These are phyloP conservation scores for Penicillium rolfsii DNA, from an alignment of 2,329 filamentous ascomycete species.

Conservation along the genomic window DNA sequence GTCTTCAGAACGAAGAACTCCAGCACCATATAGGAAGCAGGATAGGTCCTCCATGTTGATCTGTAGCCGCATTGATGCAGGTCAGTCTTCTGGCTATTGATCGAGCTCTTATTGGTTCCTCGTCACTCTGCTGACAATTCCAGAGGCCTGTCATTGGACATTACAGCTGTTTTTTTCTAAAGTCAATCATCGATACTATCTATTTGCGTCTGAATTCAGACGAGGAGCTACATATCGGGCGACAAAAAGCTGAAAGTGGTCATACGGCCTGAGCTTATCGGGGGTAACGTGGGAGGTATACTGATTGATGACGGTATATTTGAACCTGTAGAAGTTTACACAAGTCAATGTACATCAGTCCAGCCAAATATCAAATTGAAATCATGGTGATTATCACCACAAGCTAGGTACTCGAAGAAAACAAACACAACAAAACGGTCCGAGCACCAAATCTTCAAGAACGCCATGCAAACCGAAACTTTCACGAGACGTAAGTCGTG, in stretches of 20 bases:
- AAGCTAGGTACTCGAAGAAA: not conserved
- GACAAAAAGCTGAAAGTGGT: not conserved
- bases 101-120: conserved; percentile 2
- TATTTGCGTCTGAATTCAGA: not conserved
- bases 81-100: not conserved
- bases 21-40: conserved; percentile 46
- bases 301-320: not conserved
- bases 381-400: not conserved
- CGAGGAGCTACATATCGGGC: not conserved
- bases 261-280: not conserved
- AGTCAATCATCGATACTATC: not conserved
- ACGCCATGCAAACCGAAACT: not conserved
- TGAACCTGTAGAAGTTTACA: not conserved
- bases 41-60: conserved; percentile 43
- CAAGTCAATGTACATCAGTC: not conserved
- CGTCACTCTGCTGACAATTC: not conserved
- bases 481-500: not conserved
- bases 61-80: not conserved
- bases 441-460: not conserved
- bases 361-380: not conserved
- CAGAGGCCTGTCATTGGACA: not conserved
- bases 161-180: not conserved
- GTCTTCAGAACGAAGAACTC: conserved; percentile 45
- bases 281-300: not conserved
- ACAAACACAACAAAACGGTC: not conserved